Evolutionary conservation across 768 basidiomycete species (phyloP), one percentile per base, ranked within the genome.

Genomic region (Neoboletus subvelutipes): DNA sequence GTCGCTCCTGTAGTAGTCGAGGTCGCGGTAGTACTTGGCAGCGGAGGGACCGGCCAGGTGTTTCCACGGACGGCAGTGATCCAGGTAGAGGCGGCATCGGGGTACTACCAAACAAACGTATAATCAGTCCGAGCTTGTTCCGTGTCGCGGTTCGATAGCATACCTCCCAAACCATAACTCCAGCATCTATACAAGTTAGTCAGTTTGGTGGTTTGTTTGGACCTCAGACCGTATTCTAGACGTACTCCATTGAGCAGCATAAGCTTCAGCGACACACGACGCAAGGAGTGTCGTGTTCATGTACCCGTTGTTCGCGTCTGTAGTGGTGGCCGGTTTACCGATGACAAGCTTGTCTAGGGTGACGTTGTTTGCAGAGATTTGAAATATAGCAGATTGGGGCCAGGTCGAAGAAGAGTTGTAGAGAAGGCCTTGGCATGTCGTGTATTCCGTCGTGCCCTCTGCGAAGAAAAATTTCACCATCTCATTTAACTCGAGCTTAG

Each of bases 291-390:
- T 70, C 5, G 84, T 75, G 34, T 75, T 73, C 73, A 90, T 86
- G 56, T 75, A 80, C 17, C 75, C 84, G 57, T 81, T 85, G 58
- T 59, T 77, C 4, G 85, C 84, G 42, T 83, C 81, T 12, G 71
- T 56, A 1, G 62, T 64, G 0, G 76, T 53, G 5, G 83, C 83
- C 7, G 87, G 88, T 70, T 90, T 90, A 8, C 88, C 88, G 63
- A 91, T 86, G 53, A 89, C 84, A 49, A 90, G 76, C 71, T 90
- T 89, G 66, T 79, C 71, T 37, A 85, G 68, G 6, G 78, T 69
- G 9, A 90, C 80, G n/a, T 84, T 86, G 57, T 72, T 80, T 1
- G 78, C 77, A 36, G 73, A 69, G 46, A 81, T 80, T 65, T 81
- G 72, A 63, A 81, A 77, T 28, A 82, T 58, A 0, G 77, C 66